Conservation (phyloP, 139 green algal species). For the Mychonastes homosphaera region DNA sequence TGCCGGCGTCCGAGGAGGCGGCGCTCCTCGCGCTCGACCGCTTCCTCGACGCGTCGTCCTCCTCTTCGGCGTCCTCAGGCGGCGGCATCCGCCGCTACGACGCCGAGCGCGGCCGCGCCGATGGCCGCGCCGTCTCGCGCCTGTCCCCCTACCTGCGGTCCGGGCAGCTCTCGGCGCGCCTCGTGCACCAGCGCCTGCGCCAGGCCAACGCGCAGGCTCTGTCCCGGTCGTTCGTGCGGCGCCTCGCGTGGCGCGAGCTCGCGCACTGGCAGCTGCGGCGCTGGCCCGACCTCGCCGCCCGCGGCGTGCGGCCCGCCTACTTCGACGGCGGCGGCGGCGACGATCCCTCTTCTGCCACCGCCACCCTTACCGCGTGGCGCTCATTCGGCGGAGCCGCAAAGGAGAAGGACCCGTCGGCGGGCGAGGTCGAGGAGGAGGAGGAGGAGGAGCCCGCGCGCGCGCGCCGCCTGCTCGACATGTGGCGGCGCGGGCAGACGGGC, state of each 20-base stretch:
- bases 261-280: conserved; percentile 64
- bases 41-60: conserved; percentile 27
- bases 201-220: conserved; percentile 5
- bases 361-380: too few species aligned
- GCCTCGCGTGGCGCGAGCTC: conserved; percentile 56
- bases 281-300: conserved; percentile 37
- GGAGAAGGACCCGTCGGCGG: too few species aligned
- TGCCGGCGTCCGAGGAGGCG: conserved; percentile 15
- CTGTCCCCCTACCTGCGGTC: conserved; percentile 50
- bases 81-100: conserved; percentile 37
- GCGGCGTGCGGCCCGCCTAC: conserved; percentile 34
- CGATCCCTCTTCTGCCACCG: too few species aligned
- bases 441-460: conserved; percentile 7
- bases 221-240: conserved; percentile 45
- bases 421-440: conserved; percentile 17
- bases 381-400: too few species aligned
- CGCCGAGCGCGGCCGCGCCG: conserved; percentile 21
- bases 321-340: too few species aligned
- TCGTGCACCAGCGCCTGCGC: conserved; percentile 20
- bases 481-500: conserved; percentile 62
- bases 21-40: conserved; percentile 26
- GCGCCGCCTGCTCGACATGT: too few species aligned
- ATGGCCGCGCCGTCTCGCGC: conserved; percentile 32
- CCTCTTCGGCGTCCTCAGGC: neutral
- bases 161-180: conserved; percentile 36